phyloP scores from a whole-genome alignment of 2,329 filamentous ascomycete species.

The Daldinia sp. region DNA sequence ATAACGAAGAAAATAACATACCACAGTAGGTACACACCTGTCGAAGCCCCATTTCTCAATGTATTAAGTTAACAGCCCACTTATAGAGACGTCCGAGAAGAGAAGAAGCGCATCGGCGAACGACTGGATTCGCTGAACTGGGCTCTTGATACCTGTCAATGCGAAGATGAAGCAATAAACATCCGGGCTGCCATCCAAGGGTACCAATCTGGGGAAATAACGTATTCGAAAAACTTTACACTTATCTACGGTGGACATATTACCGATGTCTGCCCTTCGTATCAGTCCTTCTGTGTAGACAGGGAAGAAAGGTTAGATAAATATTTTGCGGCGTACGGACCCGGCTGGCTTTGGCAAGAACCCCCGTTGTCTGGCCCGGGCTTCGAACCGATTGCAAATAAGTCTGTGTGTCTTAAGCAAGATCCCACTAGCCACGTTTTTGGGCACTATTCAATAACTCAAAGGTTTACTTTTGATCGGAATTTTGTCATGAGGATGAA shows the following conservation, averaged over 20 bases:
- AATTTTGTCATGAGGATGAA: slow-evolving; percentile 22
- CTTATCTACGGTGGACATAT: slow-evolving; percentile 54
- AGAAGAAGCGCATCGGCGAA: slow-evolving; percentile 43
- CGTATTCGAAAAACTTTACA: slow-evolving; percentile 51
- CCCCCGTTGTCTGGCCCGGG: slow-evolving; percentile 48
- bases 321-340: slow-evolving; percentile 49
- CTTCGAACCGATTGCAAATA: slow-evolving; percentile 43
- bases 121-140: slow-evolving; percentile 47
- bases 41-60: background rate
- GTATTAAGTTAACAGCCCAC: slow-evolving; percentile 12
- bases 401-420: slow-evolving; percentile 44
- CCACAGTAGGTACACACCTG: slow-evolving; percentile 39
- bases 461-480: slow-evolving; percentile 30
- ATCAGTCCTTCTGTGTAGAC: slow-evolving; percentile 50
- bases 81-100: slow-evolving; percentile 42
- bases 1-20: slow-evolving; percentile 47
- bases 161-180: slow-evolving; percentile 51
- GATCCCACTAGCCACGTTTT: slow-evolving; percentile 28
- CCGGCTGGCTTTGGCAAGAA: slow-evolving; percentile 58
- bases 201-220: slow-evolving; percentile 52
- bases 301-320: slow-evolving; percentile 51
- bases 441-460: slow-evolving; percentile 37
- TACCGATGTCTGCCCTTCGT: slow-evolving; percentile 52
- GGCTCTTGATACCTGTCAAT: slow-evolving; percentile 46
- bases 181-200: slow-evolving; percentile 53